Conservation (phyloP, 768 basidiomycete species). For the Lactifluus echinatus region DNA sequence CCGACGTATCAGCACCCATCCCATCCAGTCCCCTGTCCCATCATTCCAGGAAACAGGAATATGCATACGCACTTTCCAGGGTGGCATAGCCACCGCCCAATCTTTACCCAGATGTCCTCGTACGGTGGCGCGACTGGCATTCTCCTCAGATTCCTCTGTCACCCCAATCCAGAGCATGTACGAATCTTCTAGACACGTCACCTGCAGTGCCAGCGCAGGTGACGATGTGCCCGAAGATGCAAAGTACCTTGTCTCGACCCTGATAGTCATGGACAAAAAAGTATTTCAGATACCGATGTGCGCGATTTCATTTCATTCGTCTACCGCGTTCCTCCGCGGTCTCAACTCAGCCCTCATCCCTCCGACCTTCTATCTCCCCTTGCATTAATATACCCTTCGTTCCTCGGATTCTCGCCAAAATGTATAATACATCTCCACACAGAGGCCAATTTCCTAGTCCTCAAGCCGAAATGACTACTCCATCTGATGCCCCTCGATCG, state of each 20-base stretch:
- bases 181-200: slow-evolving; percentile 58
- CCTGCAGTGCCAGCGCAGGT: slow-evolving; percentile 55
- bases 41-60: background rate
- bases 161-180: slow-evolving; percentile 79
- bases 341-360: background rate
- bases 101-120: slow-evolving; percentile 57
- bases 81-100: slow-evolving; percentile 81
- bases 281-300: background rate
- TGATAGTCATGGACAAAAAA: slow-evolving; percentile 31
- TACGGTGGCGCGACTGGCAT: slow-evolving; percentile 30
- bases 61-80: slow-evolving; percentile 28
- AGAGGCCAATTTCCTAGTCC: background rate
- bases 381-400: background rate
- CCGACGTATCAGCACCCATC: background rate
- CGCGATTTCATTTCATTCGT: background rate
- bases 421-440: background rate
- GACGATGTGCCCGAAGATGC: slow-evolving; percentile 40
- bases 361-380: background rate
- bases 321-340: background rate
- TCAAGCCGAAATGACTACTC: background rate
- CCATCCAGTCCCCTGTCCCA: background rate
- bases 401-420: no score
- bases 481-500: background rate
- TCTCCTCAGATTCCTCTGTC: slow-evolving; percentile 37
- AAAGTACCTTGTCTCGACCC: slow-evolving; percentile 42